phyloP scores from a whole-genome alignment of 1,139 yeast genomes.

The Debaryomycetaceae sp. region DNA sequence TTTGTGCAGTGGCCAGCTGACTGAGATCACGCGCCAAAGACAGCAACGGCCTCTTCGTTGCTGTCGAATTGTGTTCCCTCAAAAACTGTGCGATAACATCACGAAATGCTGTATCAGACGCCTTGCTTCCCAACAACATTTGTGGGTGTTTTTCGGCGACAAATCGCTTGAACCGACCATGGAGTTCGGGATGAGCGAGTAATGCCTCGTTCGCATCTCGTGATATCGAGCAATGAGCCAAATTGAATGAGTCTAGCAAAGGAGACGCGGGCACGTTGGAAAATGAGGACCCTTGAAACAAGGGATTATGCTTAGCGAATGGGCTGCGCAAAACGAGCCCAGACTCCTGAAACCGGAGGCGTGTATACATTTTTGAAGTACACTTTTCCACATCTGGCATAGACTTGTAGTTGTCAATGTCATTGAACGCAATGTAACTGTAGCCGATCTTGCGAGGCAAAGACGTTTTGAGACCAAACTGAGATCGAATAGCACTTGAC shows the following conservation, averaged over 20 bases:
- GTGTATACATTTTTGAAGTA: constrained; percentile 27
- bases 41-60: constrained; percentile 20
- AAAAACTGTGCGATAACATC: background rate
- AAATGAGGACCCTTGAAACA: constrained; percentile 6
- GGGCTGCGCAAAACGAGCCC: constrained; percentile 27
- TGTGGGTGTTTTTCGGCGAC: constrained; percentile 26
- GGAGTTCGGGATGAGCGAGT: constrained; percentile 22
- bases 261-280: constrained; percentile 11
- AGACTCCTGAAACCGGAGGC: constrained; percentile 33
- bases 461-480: constrained; percentile 34
- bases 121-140: constrained; percentile 11
- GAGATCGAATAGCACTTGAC: constrained; percentile 31
- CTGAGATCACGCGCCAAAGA: constrained; percentile 9
- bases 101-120: constrained; percentile 5
- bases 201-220: constrained; percentile 19
- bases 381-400: constrained; percentile 41
- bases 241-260: constrained; percentile 23
- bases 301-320: constrained; percentile 11
- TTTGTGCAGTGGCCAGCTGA: constrained; percentile 9
- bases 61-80: too few relatives aligned
- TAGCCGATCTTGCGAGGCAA: constrained; percentile 34
- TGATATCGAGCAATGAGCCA: constrained; percentile 16
- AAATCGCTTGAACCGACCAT: constrained; percentile 23
- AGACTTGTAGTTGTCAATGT: constrained; percentile 30
- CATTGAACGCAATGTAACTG: constrained; percentile 33